Evolutionary conservation across 495 filamentous ascomycete species (phyloP).

Genomic region (Cercophora samala): DNA sequence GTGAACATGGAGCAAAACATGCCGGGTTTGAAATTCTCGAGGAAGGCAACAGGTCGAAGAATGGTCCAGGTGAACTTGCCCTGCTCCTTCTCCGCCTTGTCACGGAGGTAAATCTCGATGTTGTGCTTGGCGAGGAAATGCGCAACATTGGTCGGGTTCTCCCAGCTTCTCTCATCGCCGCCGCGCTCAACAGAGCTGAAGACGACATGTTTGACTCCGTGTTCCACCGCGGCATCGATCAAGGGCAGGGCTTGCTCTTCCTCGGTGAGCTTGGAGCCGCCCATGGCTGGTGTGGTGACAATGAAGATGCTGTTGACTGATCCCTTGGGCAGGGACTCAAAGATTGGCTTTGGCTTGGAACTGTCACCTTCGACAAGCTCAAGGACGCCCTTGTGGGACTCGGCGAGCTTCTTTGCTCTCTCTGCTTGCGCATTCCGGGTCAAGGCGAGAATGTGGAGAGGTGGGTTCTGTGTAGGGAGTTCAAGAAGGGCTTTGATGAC

Average conservation of each 20-base stretch:
- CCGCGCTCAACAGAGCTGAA: slow-evolving; percentile 68
- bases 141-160: slow-evolving; percentile 56
- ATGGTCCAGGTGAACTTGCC: slow-evolving; percentile 50
- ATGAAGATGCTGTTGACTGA: slow-evolving; percentile 49
- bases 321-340: slow-evolving; percentile 44
- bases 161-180: slow-evolving; percentile 50
- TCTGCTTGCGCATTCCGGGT: slow-evolving; percentile 58
- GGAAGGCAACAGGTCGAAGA: slow-evolving; percentile 60
- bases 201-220: slow-evolving; percentile 53
- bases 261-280: slow-evolving; percentile 42
- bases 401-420: slow-evolving; percentile 50
- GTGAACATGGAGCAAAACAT: slow-evolving; percentile 59
- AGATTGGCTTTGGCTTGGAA: slow-evolving; percentile 50
- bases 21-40: slow-evolving; percentile 56
- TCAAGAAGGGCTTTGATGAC: slow-evolving; percentile 56
- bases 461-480: slow-evolving; percentile 26
- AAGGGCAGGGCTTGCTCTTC: slow-evolving; percentile 60
- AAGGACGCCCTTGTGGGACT: slow-evolving; percentile 34
- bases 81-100: slow-evolving; percentile 35
- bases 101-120: slow-evolving; percentile 59
- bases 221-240: slow-evolving; percentile 54
- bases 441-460: slow-evolving; percentile 63
- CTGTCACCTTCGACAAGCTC: slow-evolving; percentile 58
- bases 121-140: slow-evolving; percentile 65
- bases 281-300: slow-evolving; percentile 39